phyloP scores from a whole-genome alignment of 768 basidiomycete species.

The Lactarius sanguifluus region DNA sequence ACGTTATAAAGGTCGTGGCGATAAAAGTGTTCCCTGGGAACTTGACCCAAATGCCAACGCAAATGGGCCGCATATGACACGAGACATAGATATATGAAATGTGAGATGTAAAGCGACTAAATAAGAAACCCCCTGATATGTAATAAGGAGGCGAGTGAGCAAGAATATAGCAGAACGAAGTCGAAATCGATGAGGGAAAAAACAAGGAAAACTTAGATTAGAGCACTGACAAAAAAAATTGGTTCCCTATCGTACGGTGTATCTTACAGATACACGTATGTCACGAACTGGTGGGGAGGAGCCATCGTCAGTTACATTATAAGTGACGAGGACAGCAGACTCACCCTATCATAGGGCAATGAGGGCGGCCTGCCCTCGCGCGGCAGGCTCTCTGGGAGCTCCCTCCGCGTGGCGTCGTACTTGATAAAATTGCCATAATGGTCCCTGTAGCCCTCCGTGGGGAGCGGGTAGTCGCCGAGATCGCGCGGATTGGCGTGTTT shows the following conservation, averaged over 20 bases:
- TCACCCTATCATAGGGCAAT: conserved; percentile 56
- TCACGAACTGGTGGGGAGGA: conserved; percentile 22
- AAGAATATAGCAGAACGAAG: conserved; percentile 17
- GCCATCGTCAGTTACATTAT: background rate
- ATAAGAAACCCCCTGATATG: background rate
- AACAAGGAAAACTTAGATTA: conserved; percentile 5
- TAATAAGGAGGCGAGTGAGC: background rate
- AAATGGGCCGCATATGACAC: conserved; percentile 17
- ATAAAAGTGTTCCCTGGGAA: conserved; percentile 19
- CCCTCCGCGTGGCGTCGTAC: conserved; percentile 48
- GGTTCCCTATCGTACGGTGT: background rate
- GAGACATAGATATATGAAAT: conserved; percentile 11
- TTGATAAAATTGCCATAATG: conserved; percentile 45
- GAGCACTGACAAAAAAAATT: background rate
- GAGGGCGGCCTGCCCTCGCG: conserved; percentile 51
- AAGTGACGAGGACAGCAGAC: conserved; percentile 27
- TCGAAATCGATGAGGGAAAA: conserved; percentile 1
- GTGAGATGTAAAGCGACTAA: background rate
- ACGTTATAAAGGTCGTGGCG: conserved; percentile 23
- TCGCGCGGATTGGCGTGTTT: conserved; percentile 58
- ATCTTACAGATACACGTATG: conserved; percentile 24
- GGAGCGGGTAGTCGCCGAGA: conserved; percentile 56
- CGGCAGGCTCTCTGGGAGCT: conserved; percentile 64
- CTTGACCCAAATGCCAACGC: conserved; percentile 19
- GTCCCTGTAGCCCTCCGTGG: conserved; percentile 56